Evolutionary conservation across 495 filamentous ascomycete genomes (phyloP).

Genomic region (Talaromyces stipitatus): DNA sequence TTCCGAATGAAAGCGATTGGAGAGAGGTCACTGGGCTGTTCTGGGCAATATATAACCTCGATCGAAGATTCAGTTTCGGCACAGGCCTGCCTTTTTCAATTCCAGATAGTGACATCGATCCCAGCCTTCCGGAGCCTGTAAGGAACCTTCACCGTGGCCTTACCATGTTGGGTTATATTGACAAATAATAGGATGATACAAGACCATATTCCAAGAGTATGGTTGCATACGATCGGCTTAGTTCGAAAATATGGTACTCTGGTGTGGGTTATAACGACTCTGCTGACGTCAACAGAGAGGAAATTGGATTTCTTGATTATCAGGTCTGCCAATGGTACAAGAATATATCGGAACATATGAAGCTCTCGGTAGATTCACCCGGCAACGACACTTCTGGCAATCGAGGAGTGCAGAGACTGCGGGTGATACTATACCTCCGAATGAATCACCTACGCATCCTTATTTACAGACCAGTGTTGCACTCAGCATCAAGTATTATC

Average conservation of each 20-base stretch:
- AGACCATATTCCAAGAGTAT: slow-evolving; percentile 68
- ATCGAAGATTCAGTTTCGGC: slow-evolving; percentile 74
- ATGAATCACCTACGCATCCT: slow-evolving; percentile 79
- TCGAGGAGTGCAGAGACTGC: slow-evolving; percentile 41
- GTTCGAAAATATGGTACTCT: slow-evolving; percentile 70
- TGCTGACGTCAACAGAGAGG: slow-evolving; percentile 48
- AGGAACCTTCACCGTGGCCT: slow-evolving; percentile 21
- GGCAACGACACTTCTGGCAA: slow-evolving; percentile 32
- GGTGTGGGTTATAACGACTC: slow-evolving; percentile 41
- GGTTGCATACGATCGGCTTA: slow-evolving; percentile 69
- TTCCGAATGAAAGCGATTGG: slow-evolving; percentile 53
- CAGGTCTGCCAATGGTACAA: slow-evolving; percentile 75
- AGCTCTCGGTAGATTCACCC: slow-evolving; percentile 50
- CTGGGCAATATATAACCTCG: slow-evolving; percentile 74
- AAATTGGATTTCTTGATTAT: slow-evolving; percentile 69
- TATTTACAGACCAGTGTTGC: slow-evolving; percentile 74
- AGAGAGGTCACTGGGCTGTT: slow-evolving; percentile 58
- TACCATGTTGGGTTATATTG: slow-evolving; percentile 1
- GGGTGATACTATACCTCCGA: slow-evolving; percentile 54
- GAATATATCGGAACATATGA: slow-evolving; percentile 48
- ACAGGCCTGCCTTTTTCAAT: slow-evolving; percentile 75
- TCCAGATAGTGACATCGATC: slow-evolving; percentile 78
- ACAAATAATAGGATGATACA: slow-evolving; percentile 46
- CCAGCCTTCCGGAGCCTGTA: slow-evolving; percentile 68
- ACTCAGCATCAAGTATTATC: slow-evolving; percentile 66